These are phyloP conservation scores for Dentipellis fragilis DNA, from an alignment of 768 basidiomycete species.

Conservation along the genomic window DNA sequence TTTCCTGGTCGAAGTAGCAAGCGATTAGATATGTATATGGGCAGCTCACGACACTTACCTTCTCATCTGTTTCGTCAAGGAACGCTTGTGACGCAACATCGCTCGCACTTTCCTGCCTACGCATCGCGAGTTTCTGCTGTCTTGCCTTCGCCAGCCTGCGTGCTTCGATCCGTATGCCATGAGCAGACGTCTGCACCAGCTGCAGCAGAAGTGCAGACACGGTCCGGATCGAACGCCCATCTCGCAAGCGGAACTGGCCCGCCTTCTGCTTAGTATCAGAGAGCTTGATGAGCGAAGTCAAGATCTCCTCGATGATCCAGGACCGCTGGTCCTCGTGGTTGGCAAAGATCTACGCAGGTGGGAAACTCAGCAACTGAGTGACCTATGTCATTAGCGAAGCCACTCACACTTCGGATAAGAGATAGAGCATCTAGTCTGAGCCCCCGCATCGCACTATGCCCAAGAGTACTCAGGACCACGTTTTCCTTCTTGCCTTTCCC, in stretches of 20 bases:
- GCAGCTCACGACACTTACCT: slow-evolving; percentile 29
- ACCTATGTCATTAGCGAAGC: background rate
- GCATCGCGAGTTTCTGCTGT: slow-evolving; percentile 49
- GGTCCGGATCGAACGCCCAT: slow-evolving; percentile 87
- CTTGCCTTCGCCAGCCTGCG: slow-evolving; percentile 50
- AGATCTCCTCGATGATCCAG: slow-evolving; percentile 97
- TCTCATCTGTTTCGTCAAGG: slow-evolving; percentile 58
- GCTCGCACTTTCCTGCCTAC: slow-evolving; percentile 50
- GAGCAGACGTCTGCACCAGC: slow-evolving; percentile 91
- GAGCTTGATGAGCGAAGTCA: slow-evolving; percentile 81
- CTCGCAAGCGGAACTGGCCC: slow-evolving; percentile 81
- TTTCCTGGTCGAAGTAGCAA: slow-evolving; percentile 33
- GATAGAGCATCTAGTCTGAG: slow-evolving; percentile 74
- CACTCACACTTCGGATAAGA: slow-evolving; percentile 73
- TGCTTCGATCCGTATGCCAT: slow-evolving; percentile 72
- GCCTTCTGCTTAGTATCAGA: slow-evolving; percentile 86
- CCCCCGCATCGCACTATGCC: slow-evolving; percentile 72
- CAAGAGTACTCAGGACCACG: slow-evolving; percentile 54
- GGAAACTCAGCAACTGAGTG: slow-evolving; percentile 5
- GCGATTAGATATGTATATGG: background rate
- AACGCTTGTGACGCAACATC: slow-evolving; percentile 30
- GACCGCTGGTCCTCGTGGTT: slow-evolving; percentile 84
- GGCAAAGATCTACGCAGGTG: slow-evolving; percentile 64
- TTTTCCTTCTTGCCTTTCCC: slow-evolving; percentile 47
- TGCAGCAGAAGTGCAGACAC: slow-evolving; percentile 89